A percentile compares a stretch with the other conserved stretches of the same genome.
phyloP scores from a whole-genome alignment of 129 eudicot genomes.

The Tagetes patula region DNA sequence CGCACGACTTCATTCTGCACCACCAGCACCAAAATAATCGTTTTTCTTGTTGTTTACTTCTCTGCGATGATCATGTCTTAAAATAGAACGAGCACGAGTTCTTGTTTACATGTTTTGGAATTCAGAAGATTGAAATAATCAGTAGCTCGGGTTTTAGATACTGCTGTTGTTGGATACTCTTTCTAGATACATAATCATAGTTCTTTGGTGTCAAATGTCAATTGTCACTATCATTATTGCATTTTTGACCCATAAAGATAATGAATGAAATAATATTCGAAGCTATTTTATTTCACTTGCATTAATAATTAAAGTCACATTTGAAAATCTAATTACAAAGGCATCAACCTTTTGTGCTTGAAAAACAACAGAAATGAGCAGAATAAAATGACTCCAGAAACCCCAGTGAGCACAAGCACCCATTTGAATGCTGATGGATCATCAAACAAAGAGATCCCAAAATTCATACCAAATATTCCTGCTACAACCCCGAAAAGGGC shows the following conservation, averaged over 20 bases:
- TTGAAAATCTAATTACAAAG: slow-evolving; percentile 39
- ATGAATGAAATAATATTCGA: background rate
- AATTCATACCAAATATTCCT: slow-evolving; percentile 96
- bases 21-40: slow-evolving; percentile 53
- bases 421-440: slow-evolving; percentile 69
- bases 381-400: slow-evolving; percentile 57
- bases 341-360: slow-evolving; percentile 75
- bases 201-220: background rate
- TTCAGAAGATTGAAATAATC: slow-evolving; percentile 27
- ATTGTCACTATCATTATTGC: no score
- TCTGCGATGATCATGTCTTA: slow-evolving; percentile 8
- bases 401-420: slow-evolving; percentile 66
- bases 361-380: slow-evolving; percentile 68
- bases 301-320: slow-evolving; percentile 6
- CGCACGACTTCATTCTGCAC: slow-evolving; percentile 71
- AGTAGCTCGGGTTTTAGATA: slow-evolving; percentile 19
- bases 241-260: no score
- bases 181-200: background rate
- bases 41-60: background rate
- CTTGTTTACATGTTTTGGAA: slow-evolving; percentile 16
- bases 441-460: slow-evolving; percentile 49
- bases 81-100: background rate
- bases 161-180: slow-evolving; percentile 14
- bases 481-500: slow-evolving; percentile 94
- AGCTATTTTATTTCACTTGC: slow-evolving; percentile 6